phyloP scores from a whole-genome alignment of 2,329 filamentous ascomycete species.

The Furcasterigmium furcatum region DNA sequence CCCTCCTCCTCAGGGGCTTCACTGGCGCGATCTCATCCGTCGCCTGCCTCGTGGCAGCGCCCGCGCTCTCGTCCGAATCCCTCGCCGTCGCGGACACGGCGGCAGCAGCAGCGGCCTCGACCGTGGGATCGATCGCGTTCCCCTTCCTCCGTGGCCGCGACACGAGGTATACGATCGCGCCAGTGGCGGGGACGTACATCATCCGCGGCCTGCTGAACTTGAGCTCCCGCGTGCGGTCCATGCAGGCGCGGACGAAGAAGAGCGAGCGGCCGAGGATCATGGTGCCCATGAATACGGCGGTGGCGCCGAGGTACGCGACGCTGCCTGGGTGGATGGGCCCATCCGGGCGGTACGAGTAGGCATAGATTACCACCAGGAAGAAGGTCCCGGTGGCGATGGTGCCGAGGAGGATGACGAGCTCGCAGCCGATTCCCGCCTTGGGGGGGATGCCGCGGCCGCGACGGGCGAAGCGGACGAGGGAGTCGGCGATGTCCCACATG shows the following conservation, averaged over 20 bases:
- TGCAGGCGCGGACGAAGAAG: conserved; percentile 22
- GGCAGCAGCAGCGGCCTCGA: neutral
- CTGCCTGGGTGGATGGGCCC: conserved; percentile 2
- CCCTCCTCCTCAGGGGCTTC: conserved; percentile 4
- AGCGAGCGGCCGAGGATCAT: conserved; percentile 13
- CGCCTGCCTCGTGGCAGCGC: neutral
- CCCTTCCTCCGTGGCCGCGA: conserved; percentile 9
- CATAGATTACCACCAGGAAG: neutral
- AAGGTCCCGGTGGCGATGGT: conserved; percentile 18
- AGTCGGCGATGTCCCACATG: conserved; percentile 20
- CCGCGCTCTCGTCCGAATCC: neutral
- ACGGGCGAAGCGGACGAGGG: conserved; percentile 17
- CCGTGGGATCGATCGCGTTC: neutral
- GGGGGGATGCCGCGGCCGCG: conserved; percentile 18
- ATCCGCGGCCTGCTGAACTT: conserved; percentile 12
- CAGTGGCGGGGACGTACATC: conserved; percentile 17
- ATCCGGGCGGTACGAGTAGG: neutral
- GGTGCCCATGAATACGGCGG: conserved; percentile 4
- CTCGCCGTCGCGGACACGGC: neutral
- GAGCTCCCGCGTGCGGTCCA: conserved; percentile 15
- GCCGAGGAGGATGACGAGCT: conserved; percentile 44
- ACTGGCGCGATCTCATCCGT: neutral
- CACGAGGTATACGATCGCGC: conserved; percentile 15
- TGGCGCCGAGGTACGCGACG: conserved; percentile 1
- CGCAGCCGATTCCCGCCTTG: conserved; percentile 28